phyloP scores from a whole-genome alignment of 176 grass and related monocot genomes.

The Aegilops tauschii region DNA sequence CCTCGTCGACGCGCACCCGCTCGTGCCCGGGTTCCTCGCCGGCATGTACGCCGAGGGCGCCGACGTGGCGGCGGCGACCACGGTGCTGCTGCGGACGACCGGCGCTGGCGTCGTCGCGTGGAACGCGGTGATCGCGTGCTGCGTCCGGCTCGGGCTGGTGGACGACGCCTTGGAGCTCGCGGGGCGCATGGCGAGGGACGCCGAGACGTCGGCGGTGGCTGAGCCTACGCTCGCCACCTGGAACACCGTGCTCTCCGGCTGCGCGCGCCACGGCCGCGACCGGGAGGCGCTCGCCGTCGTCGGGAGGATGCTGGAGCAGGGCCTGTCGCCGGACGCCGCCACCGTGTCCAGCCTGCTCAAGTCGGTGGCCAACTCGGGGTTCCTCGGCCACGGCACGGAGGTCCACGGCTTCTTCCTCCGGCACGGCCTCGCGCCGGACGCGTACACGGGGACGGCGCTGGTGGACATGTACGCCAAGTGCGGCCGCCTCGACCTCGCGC shows the following conservation, averaged over 20 bases:
- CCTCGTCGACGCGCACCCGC: conserved; percentile 19
- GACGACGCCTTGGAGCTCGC: conserved; percentile 65
- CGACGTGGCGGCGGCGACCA: conserved; percentile 38
- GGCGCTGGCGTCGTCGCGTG: conserved; percentile 45
- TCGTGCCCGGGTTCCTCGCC: conserved; percentile 75
- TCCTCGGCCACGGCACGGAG: conserved; percentile 47
- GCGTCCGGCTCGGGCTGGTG: conserved; percentile 62
- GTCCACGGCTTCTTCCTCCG: conserved; percentile 65
- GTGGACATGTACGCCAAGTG: conserved; percentile 82
- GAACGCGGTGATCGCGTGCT: conserved; percentile 84
- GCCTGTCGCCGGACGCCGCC: conserved; percentile 46
- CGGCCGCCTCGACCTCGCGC: conserved; percentile 42
- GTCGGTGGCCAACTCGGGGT: conserved; percentile 45
- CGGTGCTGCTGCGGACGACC: conserved; percentile 51
- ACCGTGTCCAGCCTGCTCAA: conserved; percentile 64
- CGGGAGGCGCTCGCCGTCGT: conserved; percentile 47
- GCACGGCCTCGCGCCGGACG: conserved; percentile 38
- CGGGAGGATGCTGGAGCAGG: conserved; percentile 33
- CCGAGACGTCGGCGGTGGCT: not conserved
- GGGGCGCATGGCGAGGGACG: conserved; percentile 38
- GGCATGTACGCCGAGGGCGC: conserved; percentile 88
- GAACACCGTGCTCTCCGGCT: conserved; percentile 77
- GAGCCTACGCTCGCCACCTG: conserved; percentile 60
- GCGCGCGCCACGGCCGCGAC: conserved; percentile 51
- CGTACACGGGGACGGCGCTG: conserved; percentile 65